Conservation (phyloP, 352 stramenopile species). For the Globisporangium canariense region DNA sequence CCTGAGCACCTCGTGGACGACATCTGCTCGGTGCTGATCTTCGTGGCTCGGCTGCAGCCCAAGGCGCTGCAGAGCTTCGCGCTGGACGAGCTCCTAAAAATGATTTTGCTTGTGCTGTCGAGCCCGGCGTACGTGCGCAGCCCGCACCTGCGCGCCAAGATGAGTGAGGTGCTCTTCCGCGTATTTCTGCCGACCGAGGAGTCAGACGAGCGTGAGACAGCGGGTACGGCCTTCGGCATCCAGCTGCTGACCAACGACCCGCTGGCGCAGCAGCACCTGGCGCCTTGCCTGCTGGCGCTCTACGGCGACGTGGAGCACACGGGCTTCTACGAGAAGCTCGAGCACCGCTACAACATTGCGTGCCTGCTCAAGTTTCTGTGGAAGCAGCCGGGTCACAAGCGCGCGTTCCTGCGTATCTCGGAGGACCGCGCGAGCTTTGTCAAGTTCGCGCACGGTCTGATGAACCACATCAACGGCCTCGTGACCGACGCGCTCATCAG, state of each 20-base stretch:
- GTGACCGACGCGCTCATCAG: slow-evolving; percentile 96
- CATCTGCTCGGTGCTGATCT: slow-evolving; percentile 90
- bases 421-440: slow-evolving; percentile 93
- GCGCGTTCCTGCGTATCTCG: slow-evolving; percentile 93
- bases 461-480: slow-evolving; percentile 98
- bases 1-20: slow-evolving; percentile 97
- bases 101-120: slow-evolving; percentile 91
- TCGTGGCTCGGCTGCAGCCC: slow-evolving; percentile 83
- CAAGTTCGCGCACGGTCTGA: slow-evolving; percentile 98
- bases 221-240: slow-evolving; percentile 38
- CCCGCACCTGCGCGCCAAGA: slow-evolving; percentile 93
- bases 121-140: slow-evolving; percentile 82
- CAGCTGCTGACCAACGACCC: slow-evolving; percentile 61
- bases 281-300: slow-evolving; percentile 94
- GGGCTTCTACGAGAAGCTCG: slow-evolving; percentile 98
- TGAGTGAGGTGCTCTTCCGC: slow-evolving; percentile 95
- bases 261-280: slow-evolving; percentile 85
- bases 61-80: slow-evolving; percentile 84
- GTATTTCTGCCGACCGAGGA: slow-evolving; percentile 93
- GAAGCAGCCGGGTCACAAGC: slow-evolving; percentile 92
- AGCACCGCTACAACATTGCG: slow-evolving; percentile 95
- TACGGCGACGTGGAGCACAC: slow-evolving; percentile 99
- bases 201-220: slow-evolving; percentile 70
- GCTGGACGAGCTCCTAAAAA: slow-evolving; percentile 86
- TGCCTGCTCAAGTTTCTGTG: slow-evolving; percentile 97